A percentile compares a stretch with the other conserved stretches of the same genome.
These are phyloP conservation scores for Glomus cerebriforme DNA, from an alignment of 192 early-diverging fungal genomes.

Conservation along the genomic window DNA sequence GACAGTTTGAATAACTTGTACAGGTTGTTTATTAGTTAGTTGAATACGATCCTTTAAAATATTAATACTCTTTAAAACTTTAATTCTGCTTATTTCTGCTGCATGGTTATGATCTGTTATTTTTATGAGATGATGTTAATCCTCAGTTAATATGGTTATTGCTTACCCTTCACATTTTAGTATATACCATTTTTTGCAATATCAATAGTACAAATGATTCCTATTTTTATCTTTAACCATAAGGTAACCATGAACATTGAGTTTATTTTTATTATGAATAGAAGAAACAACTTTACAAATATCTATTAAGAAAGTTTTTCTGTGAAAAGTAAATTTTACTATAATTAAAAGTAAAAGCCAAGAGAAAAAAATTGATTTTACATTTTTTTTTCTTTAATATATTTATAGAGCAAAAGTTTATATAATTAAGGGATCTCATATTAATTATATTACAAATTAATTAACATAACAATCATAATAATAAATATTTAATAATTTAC, in stretches of 20 bases:
- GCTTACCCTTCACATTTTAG: not conserved
- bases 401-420: no score
- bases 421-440: no score
- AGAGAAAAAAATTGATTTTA: no score
- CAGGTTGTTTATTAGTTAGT: not conserved
- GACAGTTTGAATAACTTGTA: slow-evolving; percentile 12
- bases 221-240: no score
- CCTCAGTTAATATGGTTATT: not conserved
- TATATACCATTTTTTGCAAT: not conserved
- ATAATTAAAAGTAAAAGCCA: no score
- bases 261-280: not conserved
- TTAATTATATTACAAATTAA: no score
- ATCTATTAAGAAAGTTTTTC: no score
- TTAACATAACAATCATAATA: no score
- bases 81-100: slow-evolving; percentile 1
- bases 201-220: not conserved
- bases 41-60: not conserved
- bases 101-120: not conserved
- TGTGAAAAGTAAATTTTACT: no score
- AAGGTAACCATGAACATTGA: slow-evolving; percentile 14
- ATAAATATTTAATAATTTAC: no score
- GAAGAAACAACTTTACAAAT: slow-evolving; percentile 12
- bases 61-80: not conserved
- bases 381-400: no score
- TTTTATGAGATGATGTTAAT: not conserved